phyloP scores from a whole-genome alignment of 768 basidiomycete genomes.

The Leccinum sublutescens region DNA sequence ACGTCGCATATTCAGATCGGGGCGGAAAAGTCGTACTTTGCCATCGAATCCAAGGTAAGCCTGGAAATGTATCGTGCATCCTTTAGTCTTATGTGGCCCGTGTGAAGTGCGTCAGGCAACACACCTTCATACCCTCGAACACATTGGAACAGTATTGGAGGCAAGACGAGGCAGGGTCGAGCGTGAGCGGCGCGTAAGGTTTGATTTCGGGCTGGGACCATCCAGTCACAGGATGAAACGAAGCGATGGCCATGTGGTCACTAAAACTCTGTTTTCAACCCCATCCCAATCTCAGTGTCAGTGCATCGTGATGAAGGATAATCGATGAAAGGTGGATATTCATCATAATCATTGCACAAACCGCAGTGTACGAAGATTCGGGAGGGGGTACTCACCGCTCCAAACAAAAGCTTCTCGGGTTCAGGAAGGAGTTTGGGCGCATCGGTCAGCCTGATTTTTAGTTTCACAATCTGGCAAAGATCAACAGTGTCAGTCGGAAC shows the following conservation, averaged over 20 bases:
- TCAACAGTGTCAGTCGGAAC: background rate
- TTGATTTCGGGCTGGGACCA: conserved; percentile 75
- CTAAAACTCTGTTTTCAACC: conserved; percentile 18
- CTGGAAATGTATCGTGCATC: no score
- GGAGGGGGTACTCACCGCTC: conserved; percentile 43
- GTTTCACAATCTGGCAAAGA: conserved; percentile 48
- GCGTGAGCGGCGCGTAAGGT: conserved; percentile 58
- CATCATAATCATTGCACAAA: background rate
- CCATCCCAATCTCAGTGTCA: background rate
- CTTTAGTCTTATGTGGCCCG: no score
- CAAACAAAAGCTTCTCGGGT: conserved; percentile 51
- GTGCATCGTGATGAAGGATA: background rate
- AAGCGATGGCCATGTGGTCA: conserved; percentile 75
- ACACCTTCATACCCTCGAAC: no score
- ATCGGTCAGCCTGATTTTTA: conserved; percentile 46
- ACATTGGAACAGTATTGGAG: no score
- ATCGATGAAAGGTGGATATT: background rate
- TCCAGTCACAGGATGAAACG: conserved; percentile 60
- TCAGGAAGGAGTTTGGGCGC: conserved; percentile 51
- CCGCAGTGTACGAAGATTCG: background rate
- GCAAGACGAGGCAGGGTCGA: conserved; percentile 52
- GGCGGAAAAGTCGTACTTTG: conserved; percentile 74
- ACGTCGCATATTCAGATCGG: conserved; percentile 82
- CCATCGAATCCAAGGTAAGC: conserved; percentile 66
- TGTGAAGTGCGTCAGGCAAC: no score